Base-by-base conservation (phyloP, 257 asterid genomes). In the Salvia splendens region DNA sequence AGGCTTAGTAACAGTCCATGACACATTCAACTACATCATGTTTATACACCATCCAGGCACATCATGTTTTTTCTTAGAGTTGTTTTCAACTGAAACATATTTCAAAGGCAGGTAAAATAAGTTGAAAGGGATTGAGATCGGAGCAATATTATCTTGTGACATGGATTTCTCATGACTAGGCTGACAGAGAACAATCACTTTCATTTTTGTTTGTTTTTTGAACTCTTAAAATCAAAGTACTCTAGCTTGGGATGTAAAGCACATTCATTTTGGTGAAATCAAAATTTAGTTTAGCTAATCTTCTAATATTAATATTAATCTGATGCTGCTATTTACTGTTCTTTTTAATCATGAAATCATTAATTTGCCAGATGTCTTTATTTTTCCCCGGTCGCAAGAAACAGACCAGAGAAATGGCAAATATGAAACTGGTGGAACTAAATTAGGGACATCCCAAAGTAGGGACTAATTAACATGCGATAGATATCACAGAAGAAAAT, bases 361-460 rank as follows among this genome's bases (percentile, higher is more conserved):
- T 11, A 1, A n/a, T 56, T 35, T 33, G 45, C 45, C 36, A 12
- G 11, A n/a, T 33, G 4, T 24, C 30, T 56, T 24, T 5, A 33
- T 6, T 55, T 41, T 14, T 20, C 10, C 30, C 30, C 17, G 17
- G 68, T 20, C 54, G 7, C n/a, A 42, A 24, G n/a, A 17, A 24
- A 45, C 30, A 24, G 30, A 24, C 30, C 30, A 1, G 30, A 24
- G 30, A 24, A 24, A 24, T 24, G 30, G 30, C 30, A 24, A 24
- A 24, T 24, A 49, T 42, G 46, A 40, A 67, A 65, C 41, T 48
- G 24, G 36, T 17, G 58, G 14, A 4, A 12, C 58, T 52, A 52
- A 40, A 47, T 42, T 38, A 73, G 43, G 65, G 36, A 58, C 65
- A 42, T 55, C 33, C 41, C 10, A 57, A 38, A 50, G 41, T 5